phyloP scores from a whole-genome alignment of 1,284 basidiomycete genomes.

The Ceratobasidium sp. region DNA sequence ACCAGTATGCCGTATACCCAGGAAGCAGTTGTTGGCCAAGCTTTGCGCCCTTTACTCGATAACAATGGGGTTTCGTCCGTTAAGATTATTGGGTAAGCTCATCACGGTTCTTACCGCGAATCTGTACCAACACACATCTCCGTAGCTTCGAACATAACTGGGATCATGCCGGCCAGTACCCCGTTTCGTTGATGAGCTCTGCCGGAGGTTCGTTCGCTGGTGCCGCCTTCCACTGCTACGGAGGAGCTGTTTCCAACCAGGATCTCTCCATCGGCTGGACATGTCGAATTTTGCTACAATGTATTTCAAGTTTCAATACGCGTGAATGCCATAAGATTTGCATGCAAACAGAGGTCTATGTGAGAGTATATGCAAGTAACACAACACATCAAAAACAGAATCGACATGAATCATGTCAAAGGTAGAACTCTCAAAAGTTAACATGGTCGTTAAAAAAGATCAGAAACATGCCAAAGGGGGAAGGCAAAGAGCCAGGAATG shows the following conservation, averaged over 20 bases:
- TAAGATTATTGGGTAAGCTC: slow-evolving; percentile 55
- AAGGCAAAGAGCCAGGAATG: no score
- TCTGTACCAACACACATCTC: not conserved
- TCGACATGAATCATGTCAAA: no score
- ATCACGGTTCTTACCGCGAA: not conserved
- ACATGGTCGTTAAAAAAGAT: no score
- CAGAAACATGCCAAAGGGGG: no score
- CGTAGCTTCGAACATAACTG: slow-evolving; percentile 49
- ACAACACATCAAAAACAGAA: no score
- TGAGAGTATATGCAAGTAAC: no score
- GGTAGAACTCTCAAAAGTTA: no score
- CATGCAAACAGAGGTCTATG: no score
- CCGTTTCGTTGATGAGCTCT: slow-evolving; percentile 59
- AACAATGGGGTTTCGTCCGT: slow-evolving; percentile 58
- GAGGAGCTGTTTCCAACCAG: slow-evolving; percentile 50
- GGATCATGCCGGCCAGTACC: slow-evolving; percentile 57
- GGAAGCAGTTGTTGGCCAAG: slow-evolving; percentile 57
- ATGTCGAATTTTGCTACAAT: no score
- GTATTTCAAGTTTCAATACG: no score
- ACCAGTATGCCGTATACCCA: slow-evolving; percentile 54
- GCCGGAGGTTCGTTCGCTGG: slow-evolving; percentile 57
- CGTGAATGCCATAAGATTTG: no score
- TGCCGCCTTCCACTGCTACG: slow-evolving; percentile 61
- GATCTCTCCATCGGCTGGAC: no score
- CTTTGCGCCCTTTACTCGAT: slow-evolving; percentile 58